These are phyloP conservation scores for Xylaria bambusicola DNA, from an alignment of 495 filamentous ascomycete species.

Conservation along the genomic window DNA sequence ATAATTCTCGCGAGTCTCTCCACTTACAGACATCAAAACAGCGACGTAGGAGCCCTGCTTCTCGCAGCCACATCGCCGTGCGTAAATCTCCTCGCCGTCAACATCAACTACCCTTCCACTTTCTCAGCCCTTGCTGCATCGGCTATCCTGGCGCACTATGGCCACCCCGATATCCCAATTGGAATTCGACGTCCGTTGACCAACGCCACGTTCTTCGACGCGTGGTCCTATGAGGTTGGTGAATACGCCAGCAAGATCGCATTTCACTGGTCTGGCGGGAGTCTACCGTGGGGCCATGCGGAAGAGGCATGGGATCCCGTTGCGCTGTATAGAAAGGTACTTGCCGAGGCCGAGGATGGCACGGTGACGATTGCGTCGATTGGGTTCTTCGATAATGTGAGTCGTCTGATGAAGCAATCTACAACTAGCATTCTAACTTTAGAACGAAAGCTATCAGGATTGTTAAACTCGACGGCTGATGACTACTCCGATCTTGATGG, in stretches of 20 bases:
- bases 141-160: constrained; percentile 46
- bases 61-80: constrained; percentile 35
- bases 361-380: constrained; percentile 49
- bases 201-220: constrained; percentile 47
- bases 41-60: constrained; percentile 40
- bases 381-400: constrained; percentile 44
- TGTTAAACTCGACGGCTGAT: constrained; percentile 44
- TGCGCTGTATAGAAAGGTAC: constrained; percentile 41
- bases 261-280: constrained; percentile 38
- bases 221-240: constrained; percentile 27
- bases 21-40: constrained; percentile 12
- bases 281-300: constrained; percentile 32
- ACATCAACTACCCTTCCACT: constrained; percentile 44
- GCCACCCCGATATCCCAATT: constrained; percentile 38
- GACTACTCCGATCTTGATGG: constrained; percentile 35
- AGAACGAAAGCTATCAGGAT: constrained; percentile 34
- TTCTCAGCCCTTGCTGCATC: constrained; percentile 46
- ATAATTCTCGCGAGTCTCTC: background rate
- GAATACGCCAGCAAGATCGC: constrained; percentile 43
- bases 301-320: constrained; percentile 47
- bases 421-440: background rate
- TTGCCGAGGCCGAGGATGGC: constrained; percentile 35
- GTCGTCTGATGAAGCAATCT: background rate
- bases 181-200: constrained; percentile 42
- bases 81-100: constrained; percentile 44